These are phyloP conservation scores for Nakaseomyces bracarensis DNA, from an alignment of 1,139 yeast species.

Conservation along the genomic window DNA sequence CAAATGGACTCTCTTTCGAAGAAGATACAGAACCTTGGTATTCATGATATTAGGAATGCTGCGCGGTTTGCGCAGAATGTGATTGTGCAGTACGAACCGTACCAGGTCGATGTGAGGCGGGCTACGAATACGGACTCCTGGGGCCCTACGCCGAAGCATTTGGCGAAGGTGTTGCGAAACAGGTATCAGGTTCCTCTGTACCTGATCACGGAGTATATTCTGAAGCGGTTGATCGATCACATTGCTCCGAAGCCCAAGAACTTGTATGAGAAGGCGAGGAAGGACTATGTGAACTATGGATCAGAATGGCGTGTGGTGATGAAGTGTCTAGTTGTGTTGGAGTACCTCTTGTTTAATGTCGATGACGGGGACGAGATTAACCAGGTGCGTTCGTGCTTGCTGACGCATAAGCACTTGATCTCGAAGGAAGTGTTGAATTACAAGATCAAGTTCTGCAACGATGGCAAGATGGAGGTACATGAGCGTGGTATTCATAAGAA, in stretches of 20 bases:
- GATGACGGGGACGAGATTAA: constrained; percentile 30
- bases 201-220: constrained; percentile 29
- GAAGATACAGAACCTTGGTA: constrained; percentile 31
- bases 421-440: constrained; percentile 26
- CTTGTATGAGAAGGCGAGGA: constrained; percentile 33
- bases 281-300: constrained; percentile 35
- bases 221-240: constrained; percentile 31
- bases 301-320: constrained; percentile 35
- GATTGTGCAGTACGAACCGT: constrained; percentile 34
- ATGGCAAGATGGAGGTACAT: constrained; percentile 33
- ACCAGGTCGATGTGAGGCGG: constrained; percentile 35
- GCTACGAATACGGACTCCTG: constrained; percentile 42
- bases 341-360: constrained; percentile 29
- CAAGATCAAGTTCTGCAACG: constrained; percentile 29
- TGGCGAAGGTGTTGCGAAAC: constrained; percentile 32
- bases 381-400: constrained; percentile 28
- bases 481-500: constrained; percentile 32
- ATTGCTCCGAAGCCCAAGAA: constrained; percentile 31
- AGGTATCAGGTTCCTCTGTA: constrained; percentile 31
- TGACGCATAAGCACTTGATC: constrained; percentile 28
- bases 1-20: constrained; percentile 31
- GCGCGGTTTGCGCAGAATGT: constrained; percentile 34
- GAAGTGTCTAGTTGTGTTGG: constrained; percentile 33
- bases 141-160: constrained; percentile 40
- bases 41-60: constrained; percentile 34